Conservation (phyloP, 345 rosid genomes). For the Heritiera littoralis region DNA sequence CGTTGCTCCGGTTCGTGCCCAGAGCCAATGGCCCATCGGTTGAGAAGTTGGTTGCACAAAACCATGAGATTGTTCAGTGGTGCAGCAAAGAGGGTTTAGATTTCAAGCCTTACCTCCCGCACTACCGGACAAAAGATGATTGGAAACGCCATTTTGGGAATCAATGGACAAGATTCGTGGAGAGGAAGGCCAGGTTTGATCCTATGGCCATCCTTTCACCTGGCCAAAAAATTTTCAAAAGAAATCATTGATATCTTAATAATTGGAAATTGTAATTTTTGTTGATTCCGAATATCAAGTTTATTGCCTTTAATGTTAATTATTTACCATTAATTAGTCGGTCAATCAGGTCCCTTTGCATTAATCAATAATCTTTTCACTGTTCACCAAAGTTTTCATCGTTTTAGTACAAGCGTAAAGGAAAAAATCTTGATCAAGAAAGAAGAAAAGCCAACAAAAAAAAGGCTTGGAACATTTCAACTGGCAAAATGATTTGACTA, state of each 20-base stretch:
- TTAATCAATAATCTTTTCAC: too few species aligned
- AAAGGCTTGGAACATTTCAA: background rate
- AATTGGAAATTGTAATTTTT: background rate
- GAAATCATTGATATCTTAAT: slow-evolving; percentile 33
- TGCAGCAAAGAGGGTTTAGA: slow-evolving; percentile 59
- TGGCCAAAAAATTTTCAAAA: slow-evolving; percentile 77
- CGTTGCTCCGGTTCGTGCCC: slow-evolving; percentile 65
- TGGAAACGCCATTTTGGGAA: slow-evolving; percentile 86
- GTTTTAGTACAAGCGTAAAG: background rate
- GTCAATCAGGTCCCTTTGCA: slow-evolving; percentile 6
- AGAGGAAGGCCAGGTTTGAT: slow-evolving; percentile 70
- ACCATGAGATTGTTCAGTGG: slow-evolving; percentile 56
- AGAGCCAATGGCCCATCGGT: slow-evolving; percentile 38
- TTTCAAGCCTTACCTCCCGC: slow-evolving; percentile 85
- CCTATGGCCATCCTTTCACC: slow-evolving; percentile 89
- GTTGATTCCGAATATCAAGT: background rate
- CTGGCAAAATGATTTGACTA: slow-evolving; percentile 25
- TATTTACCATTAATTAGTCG: background rate
- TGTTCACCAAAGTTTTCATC: too few species aligned
- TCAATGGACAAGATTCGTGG: slow-evolving; percentile 68
- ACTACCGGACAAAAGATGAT: slow-evolving; percentile 68
- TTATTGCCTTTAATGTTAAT: background rate
- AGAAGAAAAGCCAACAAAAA: too few species aligned
- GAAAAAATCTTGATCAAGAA: background rate
- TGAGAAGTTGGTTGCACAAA: slow-evolving; percentile 59